These are phyloP conservation scores for Tricholoma bakamatsutake DNA, from an alignment of 768 basidiomycete species.

Conservation along the genomic window DNA sequence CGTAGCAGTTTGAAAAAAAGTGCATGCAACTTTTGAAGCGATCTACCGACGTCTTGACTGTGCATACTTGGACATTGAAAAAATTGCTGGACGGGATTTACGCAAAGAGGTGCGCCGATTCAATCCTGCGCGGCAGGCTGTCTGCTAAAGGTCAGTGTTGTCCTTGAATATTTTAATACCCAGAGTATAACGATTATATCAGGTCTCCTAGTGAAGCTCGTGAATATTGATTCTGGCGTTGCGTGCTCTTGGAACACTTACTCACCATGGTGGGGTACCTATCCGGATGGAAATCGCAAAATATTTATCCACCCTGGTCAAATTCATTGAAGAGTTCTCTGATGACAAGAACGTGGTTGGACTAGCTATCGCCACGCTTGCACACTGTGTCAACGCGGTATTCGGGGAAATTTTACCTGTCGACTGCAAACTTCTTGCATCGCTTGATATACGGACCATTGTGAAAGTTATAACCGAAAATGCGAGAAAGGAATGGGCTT, in stretches of 20 bases:
- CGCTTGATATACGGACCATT: constrained; percentile 38
- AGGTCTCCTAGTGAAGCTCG: constrained; percentile 55
- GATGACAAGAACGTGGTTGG: constrained; percentile 47
- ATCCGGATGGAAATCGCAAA: constrained; percentile 48
- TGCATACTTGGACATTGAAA: constrained; percentile 41
- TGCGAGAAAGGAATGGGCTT: constrained; percentile 37
- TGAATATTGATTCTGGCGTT: constrained; percentile 42
- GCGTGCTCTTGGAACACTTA: constrained; percentile 50
- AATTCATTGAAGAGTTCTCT: constrained; percentile 41
- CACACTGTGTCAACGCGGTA: constrained; percentile 44
- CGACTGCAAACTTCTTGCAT: constrained; percentile 30
- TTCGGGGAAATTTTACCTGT: constrained; percentile 34
- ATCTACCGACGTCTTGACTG: constrained; percentile 45
- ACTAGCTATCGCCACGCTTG: constrained; percentile 43
- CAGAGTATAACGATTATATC: background rate
- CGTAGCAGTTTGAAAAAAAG: constrained; percentile 57
- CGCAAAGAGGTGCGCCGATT: constrained; percentile 57
- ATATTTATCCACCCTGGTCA: constrained; percentile 34
- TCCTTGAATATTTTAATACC: background rate
- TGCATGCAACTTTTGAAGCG: constrained; percentile 51
- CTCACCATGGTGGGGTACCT: constrained; percentile 51
- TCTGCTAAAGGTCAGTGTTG: constrained; percentile 44
- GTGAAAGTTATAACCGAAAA: constrained; percentile 37
- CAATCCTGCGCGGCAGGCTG: constrained; percentile 53
- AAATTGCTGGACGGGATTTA: constrained; percentile 51